Evolutionary conservation across 164 flowering plant species (phyloP).

Genomic region (Vitis labrusca): DNA sequence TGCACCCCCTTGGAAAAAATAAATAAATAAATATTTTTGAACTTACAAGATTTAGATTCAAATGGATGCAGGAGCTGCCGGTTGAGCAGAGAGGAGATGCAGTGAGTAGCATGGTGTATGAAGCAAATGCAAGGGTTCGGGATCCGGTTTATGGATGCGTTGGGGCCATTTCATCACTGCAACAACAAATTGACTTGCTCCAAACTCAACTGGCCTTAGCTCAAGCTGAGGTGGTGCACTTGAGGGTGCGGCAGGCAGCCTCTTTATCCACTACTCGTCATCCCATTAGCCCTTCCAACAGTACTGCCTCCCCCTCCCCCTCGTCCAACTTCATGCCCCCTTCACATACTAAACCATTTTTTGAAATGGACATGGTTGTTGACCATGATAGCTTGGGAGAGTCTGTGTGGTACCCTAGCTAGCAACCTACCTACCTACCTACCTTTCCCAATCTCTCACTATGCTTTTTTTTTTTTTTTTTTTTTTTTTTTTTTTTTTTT

Average conservation of each 20-base stretch:
- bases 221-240: conserved; percentile 47
- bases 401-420: conserved; percentile 27
- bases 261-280: conserved; percentile 9
- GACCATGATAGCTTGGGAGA: conserved; percentile 28
- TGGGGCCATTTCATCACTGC: conserved; percentile 43
- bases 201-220: conserved; percentile 41
- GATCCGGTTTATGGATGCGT: conserved; percentile 49
- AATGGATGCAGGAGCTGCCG: conserved; percentile 32
- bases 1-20: too few species aligned
- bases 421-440: not conserved
- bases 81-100: conserved; percentile 42
- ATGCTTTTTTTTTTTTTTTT: too few species aligned
- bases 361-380: conserved; percentile 31
- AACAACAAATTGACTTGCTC: conserved; percentile 36
- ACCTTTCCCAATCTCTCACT: too few species aligned
- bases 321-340: conserved; percentile 23
- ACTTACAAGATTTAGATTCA: too few species aligned
- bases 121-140: conserved; percentile 42
- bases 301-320: conserved; percentile 20
- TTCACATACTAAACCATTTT: conserved; percentile 25
- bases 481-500: too few species aligned
- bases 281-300: conserved; percentile 26
- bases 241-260: conserved; percentile 26
- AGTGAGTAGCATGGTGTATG: conserved; percentile 47
- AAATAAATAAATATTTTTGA: too few species aligned